Percentiles rank a stretch among this genome's conserved stretches.
phyloP scores from a whole-genome alignment of 75 land plant species.

The Sequoia sempervirens region DNA sequence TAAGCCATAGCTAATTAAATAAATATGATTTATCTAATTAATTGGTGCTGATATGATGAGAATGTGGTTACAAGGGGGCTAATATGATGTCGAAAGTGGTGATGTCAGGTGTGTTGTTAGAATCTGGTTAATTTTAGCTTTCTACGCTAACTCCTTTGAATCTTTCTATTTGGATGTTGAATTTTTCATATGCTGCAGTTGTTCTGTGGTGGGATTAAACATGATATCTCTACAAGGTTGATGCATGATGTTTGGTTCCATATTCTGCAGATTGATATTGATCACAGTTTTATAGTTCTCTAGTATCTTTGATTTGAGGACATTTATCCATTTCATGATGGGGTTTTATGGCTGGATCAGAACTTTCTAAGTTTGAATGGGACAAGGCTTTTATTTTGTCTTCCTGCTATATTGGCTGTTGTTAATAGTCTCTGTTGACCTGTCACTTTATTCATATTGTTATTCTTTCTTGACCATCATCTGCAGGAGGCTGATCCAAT shows the following conservation, averaged over 20 bases:
- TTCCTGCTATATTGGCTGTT: background rate
- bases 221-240: background rate
- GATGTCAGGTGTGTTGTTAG: too few relatives aligned
- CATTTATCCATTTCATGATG: background rate
- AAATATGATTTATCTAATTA: too few relatives aligned
- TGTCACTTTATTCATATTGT: conserved; percentile 6
- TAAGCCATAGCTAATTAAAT: too few relatives aligned
- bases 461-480: conserved; percentile 6
- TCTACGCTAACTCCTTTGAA: background rate
- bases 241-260: background rate
- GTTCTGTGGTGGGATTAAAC: background rate
- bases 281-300: background rate
- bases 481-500: conserved; percentile 79
- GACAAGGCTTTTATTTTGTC: background rate
- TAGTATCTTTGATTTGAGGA: background rate
- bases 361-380: background rate
- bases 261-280: background rate
- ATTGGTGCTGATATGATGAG: too few relatives aligned
- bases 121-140: background rate
- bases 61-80: too few relatives aligned
- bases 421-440: background rate
- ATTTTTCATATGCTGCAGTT: background rate
- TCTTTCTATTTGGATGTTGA: background rate
- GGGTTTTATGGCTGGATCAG: background rate
- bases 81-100: too few relatives aligned